Conservation (phyloP, 768 basidiomycete genomes). For the Epithele typhae region DNA sequence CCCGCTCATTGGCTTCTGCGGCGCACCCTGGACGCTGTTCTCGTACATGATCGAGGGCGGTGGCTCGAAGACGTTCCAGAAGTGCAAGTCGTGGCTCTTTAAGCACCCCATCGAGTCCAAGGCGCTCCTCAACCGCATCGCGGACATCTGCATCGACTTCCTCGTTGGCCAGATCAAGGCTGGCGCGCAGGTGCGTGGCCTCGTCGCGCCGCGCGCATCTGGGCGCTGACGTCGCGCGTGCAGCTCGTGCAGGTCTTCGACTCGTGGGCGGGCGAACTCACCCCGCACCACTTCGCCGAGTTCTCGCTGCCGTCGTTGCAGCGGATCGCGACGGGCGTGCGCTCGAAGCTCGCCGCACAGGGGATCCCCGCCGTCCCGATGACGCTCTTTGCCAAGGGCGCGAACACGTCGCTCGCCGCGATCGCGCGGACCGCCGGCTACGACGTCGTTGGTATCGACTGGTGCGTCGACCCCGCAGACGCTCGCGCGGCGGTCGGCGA, state of each 20-base stretch:
- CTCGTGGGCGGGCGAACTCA: constrained; percentile 91
- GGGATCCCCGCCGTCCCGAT: constrained; percentile 64
- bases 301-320: constrained; percentile 82
- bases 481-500: constrained; percentile 60
- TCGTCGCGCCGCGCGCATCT: not conserved
- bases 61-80: constrained; percentile 84
- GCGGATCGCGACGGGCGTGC: constrained; percentile 70
- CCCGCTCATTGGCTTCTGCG: constrained; percentile 95
- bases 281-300: constrained; percentile 76
- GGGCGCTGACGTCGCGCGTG: not conserved
- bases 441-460: constrained; percentile 88
- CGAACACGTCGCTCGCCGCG: constrained; percentile 63
- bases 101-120: constrained; percentile 83
- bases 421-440: constrained; percentile 68
- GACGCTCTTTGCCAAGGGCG: constrained; percentile 94
- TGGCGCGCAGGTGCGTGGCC: constrained; percentile 82
- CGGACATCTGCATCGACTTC: constrained; percentile 86
- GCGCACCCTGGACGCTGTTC: constrained; percentile 98
- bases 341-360: constrained; percentile 47
- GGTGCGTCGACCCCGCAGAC: constrained; percentile 77
- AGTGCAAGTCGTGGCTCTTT: constrained; percentile 93
- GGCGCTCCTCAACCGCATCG: constrained; percentile 69
- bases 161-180: constrained; percentile 91
- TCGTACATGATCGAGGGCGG: constrained; percentile 99
- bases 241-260: constrained; percentile 97